Conservation (phyloP, 805 yeast species). For the Saturnispora serradocipensis region DNA sequence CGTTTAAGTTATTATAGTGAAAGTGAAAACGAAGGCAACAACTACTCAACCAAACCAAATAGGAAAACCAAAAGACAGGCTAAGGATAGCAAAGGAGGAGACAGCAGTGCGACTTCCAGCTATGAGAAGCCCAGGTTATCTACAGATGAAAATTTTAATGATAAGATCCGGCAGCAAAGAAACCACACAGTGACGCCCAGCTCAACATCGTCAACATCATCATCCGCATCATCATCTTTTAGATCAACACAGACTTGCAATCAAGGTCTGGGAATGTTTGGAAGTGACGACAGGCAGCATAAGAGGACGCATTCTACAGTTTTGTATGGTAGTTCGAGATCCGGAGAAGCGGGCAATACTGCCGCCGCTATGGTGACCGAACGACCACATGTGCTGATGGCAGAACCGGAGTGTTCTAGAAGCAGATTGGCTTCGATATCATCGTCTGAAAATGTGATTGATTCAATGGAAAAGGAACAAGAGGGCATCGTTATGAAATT, state of each 20-base stretch:
- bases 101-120: background rate
- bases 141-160: background rate
- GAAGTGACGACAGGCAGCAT: background rate
- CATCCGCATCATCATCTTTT: background rate
- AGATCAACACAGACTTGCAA: background rate
- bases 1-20: background rate
- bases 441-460: conserved; percentile 37
- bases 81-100: background rate
- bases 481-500: conserved; percentile 63
- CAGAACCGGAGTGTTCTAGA: background rate
- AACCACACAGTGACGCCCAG: background rate
- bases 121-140: background rate
- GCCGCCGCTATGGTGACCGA: background rate
- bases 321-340: background rate
- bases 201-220: background rate
- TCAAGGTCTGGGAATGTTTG: background rate
- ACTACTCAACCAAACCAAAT: background rate
- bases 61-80: background rate
- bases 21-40: background rate
- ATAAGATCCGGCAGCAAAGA: background rate
- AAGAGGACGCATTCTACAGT: background rate
- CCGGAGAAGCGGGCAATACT: background rate
- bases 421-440: background rate
- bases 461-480: conserved; percentile 63
- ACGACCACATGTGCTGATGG: background rate